These are phyloP conservation scores for Clitoria ternatea DNA, from an alignment of 306 rosid species.

Conservation along the genomic window DNA sequence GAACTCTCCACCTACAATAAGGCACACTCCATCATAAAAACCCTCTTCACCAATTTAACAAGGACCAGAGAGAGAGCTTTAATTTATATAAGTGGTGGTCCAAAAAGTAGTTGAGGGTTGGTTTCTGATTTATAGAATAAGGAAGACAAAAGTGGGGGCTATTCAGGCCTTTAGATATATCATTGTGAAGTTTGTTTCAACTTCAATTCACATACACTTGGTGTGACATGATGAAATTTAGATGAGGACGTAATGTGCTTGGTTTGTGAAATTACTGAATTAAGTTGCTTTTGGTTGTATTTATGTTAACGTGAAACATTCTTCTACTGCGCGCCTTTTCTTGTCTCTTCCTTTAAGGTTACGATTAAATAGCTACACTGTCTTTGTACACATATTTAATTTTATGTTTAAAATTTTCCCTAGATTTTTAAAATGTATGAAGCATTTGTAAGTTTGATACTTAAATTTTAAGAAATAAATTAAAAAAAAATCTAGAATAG, in stretches of 20 bases:
- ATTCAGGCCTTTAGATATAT: constrained; percentile 9
- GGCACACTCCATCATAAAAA: neutral
- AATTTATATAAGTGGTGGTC: constrained; percentile 1
- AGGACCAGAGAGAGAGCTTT: neutral
- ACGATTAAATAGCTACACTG: neutral
- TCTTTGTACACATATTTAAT: neutral
- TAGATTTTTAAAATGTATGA: too few species aligned
- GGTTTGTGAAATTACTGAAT: constrained; percentile 19
- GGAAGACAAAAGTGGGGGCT: constrained; percentile 5
- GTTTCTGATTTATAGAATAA: constrained; percentile 31
- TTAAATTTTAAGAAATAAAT: too few species aligned
- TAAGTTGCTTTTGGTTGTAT: constrained; percentile 11
- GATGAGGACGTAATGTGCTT: constrained; percentile 9
- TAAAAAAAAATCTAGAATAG: too few species aligned
- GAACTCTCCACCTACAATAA: constrained; percentile 69
- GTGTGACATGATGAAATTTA: constrained; percentile 28
- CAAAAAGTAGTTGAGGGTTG: constrained; percentile 25
- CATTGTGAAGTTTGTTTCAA: constrained; percentile 7
- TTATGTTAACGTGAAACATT: neutral
- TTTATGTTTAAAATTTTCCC: neutral
- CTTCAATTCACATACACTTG: constrained; percentile 35
- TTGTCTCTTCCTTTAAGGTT: constrained; percentile 4
- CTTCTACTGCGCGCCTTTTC: neutral
- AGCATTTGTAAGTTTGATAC: too few species aligned
- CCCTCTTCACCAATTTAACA: neutral